Evolutionary conservation across 2,329 filamentous ascomycete genomes (phyloP), one percentile per base, ranked within the genome.

Genomic region (Berkeleyomyces rouxiae): DNA sequence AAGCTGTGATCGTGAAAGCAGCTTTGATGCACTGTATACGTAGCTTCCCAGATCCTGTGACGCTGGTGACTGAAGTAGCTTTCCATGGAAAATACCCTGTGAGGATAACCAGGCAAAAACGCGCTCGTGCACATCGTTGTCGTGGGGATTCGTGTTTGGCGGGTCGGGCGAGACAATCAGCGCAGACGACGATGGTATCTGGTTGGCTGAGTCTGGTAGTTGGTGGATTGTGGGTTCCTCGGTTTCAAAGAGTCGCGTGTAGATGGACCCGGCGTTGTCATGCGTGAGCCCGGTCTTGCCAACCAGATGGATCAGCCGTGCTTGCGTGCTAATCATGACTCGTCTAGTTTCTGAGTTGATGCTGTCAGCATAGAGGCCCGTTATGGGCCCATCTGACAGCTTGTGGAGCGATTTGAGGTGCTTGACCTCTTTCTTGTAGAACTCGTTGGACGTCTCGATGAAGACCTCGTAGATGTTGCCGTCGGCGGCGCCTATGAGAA

Each of bases 391-490:
- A 71, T 96, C 90, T 1, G 86, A 82, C 6, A 90, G 80, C 70
- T 87, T 91, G 72, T 91, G 90, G 23, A 99, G 80, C 43, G 80
- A 82, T 72, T 92, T 92, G 65, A 95, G 75, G 71, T 95, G 96
- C 73, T 90, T 90, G 72, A 99, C 93, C 73, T 97, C 91, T 70
- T 92, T 87, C 67, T 90, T 83, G 74, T 96, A 97, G 74, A 96
- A 96, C 71, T 97, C 93, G 58, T 87, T 90, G 11, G 90, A 88
- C 3, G 90, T 90, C 73, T 99, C 93, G 70, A 99, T 92, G 69
- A 90, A 97, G 16, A 86, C 86, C 74, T 99, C 93, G 74, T 96
- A 97, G 40, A 99, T 83, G 72, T 90, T 93, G 36, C 93, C 93
- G 74, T 97, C 93, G n/a, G 88, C 84, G 7, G 90, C 86, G 42